Evolutionary conservation across 306 rosid genomes (phyloP).

Genomic region (Vigna reflexopilosa): DNA sequence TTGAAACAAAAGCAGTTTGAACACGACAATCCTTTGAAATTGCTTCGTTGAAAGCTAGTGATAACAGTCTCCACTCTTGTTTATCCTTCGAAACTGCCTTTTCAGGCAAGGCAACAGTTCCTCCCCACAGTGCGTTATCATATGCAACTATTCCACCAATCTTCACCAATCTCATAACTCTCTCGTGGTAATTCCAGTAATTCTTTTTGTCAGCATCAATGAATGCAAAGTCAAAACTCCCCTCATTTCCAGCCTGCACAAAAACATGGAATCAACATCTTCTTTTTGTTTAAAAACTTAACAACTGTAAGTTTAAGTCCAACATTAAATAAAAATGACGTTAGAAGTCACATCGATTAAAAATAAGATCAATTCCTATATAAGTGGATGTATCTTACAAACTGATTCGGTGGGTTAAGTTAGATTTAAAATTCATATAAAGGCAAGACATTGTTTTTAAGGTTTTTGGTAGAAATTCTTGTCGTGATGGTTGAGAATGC

Average conservation of each 20-base stretch:
- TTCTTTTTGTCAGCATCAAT: slow-evolving; percentile 37
- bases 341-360: too few relatives aligned
- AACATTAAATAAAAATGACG: too few relatives aligned
- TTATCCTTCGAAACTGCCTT: background rate
- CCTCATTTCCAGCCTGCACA: slow-evolving; percentile 27
- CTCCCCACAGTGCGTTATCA: slow-evolving; percentile 43
- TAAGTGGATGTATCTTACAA: too few relatives aligned
- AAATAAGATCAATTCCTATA: too few relatives aligned
- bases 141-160: slow-evolving; percentile 36
- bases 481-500: too few relatives aligned
- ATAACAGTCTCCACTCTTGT: background rate
- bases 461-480: too few relatives aligned
- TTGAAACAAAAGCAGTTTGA: slow-evolving; percentile 25
- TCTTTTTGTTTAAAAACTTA: too few relatives aligned
- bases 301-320: too few relatives aligned
- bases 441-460: too few relatives aligned
- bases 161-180: slow-evolving; percentile 25
- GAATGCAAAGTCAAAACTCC: slow-evolving; percentile 37
- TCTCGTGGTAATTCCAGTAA: slow-evolving; percentile 39
- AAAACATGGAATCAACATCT: too few relatives aligned
- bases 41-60: slow-evolving; percentile 31
- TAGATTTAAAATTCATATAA: too few relatives aligned
- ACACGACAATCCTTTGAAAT: slow-evolving; percentile 22
- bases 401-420: too few relatives aligned
- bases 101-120: slow-evolving; percentile 35